These are phyloP conservation scores for Hypoxylon sp. DNA, from an alignment of 2,329 filamentous ascomycete species.

Conservation along the genomic window DNA sequence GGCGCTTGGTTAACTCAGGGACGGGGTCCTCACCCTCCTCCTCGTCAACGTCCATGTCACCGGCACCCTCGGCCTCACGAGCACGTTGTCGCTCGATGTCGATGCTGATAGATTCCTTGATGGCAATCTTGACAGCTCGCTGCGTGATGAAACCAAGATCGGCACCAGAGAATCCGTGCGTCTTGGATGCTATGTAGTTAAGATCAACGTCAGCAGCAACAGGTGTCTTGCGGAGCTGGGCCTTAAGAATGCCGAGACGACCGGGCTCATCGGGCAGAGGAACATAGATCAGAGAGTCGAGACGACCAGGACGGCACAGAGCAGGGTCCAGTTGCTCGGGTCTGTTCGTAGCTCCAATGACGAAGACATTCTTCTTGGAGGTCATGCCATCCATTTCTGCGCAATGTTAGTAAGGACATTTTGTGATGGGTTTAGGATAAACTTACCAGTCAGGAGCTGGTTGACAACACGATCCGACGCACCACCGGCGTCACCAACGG, in stretches of 20 bases:
- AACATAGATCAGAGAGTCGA: conserved; percentile 98
- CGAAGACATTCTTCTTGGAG: conserved; percentile 99
- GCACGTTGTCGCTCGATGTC: conserved; percentile 93
- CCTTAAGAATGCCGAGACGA: conserved; percentile 88
- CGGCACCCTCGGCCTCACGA: conserved; percentile 87
- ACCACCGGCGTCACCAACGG: conserved; percentile 93
- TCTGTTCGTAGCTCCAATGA: conserved; percentile 98
- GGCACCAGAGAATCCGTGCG: conserved; percentile 98
- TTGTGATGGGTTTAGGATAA: conserved; percentile 5
- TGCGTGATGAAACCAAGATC: conserved; percentile 99
- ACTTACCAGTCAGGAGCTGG: conserved; percentile 93
- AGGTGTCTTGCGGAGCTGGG: conserved; percentile 98
- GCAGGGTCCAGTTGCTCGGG: conserved; percentile 98
- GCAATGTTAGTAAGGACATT: conserved; percentile 51
- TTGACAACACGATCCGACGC: conserved; percentile 99
- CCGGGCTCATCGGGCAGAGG: conserved; percentile 92
- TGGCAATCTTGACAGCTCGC: conserved; percentile 98
- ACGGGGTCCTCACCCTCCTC: conserved; percentile 92
- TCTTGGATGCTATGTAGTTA: conserved; percentile 92
- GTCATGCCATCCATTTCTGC: conserved; percentile 99
- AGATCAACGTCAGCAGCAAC: conserved; percentile 88
- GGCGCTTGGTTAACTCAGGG: conserved; percentile 91
- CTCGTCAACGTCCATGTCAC: conserved; percentile 83
- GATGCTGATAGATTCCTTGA: conserved; percentile 90
- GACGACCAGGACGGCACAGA: conserved; percentile 96